These are phyloP conservation scores for Trichoderma erinaceum DNA, from an alignment of 495 filamentous ascomycete species.

Conservation along the genomic window DNA sequence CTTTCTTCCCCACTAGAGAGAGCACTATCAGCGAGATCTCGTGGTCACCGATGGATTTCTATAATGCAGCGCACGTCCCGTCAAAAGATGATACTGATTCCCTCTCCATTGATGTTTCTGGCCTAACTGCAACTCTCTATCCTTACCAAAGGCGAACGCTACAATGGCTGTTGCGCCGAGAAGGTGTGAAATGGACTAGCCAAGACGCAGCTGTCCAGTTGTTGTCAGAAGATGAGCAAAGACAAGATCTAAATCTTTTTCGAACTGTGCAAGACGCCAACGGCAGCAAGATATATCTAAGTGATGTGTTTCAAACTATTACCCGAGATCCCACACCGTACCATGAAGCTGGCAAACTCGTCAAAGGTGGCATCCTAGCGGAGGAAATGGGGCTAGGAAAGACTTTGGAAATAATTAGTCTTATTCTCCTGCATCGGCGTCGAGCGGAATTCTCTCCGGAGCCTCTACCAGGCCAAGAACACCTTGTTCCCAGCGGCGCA, in stretches of 20 bases:
- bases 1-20: constrained; percentile 22
- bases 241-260: constrained; percentile 22
- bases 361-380: constrained; percentile 68
- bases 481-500: constrained; percentile 46
- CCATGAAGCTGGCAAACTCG: constrained; percentile 28
- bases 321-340: constrained; percentile 48
- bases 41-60: constrained; percentile 39
- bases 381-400: constrained; percentile 98
- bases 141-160: constrained; percentile 42
- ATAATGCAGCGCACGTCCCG: constrained; percentile 37
- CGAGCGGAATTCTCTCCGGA: constrained; percentile 22
- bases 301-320: constrained; percentile 57
- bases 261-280: constrained; percentile 26
- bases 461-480: constrained; percentile 26
- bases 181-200: constrained; percentile 33
- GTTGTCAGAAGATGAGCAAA: constrained; percentile 3
- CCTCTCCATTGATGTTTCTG: constrained; percentile 23
- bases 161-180: constrained; percentile 41
- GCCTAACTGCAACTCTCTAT: constrained; percentile 31
- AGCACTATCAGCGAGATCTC: neutral
- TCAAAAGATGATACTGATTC: constrained; percentile 25
- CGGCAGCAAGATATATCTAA: constrained; percentile 37
- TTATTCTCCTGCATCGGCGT: constrained; percentile 60
- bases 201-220: constrained; percentile 20
- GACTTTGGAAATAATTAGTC: constrained; percentile 78